Percentiles rank a stretch among this genome's conserved stretches.
These are phyloP conservation scores for Diaporthe sp. DNA, from an alignment of 2,329 filamentous ascomycete genomes.

Conservation along the genomic window DNA sequence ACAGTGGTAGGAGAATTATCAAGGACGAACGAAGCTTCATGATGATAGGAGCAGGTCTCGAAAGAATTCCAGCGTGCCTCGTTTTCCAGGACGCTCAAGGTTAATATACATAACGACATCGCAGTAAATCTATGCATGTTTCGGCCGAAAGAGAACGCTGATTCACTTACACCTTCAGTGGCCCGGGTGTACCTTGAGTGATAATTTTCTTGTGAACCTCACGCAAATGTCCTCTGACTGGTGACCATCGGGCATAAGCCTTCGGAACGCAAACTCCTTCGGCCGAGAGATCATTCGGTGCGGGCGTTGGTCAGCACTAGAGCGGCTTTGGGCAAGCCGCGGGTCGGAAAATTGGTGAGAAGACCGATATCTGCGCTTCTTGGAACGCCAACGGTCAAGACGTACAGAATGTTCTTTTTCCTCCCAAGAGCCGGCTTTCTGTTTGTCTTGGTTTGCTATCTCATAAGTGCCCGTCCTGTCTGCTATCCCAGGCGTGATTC, in stretches of 20 bases:
- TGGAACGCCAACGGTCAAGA: background rate
- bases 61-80: background rate
- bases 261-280: background rate
- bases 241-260: background rate
- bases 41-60: background rate
- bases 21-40: background rate
- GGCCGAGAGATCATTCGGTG: background rate
- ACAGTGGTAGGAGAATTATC: background rate
- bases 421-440: too few species aligned
- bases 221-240: background rate
- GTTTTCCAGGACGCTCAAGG: too few species aligned
- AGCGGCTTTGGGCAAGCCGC: background rate
- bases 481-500: rapidly evolving
- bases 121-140: background rate
- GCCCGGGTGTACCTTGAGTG: background rate
- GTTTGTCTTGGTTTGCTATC: background rate
- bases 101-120: background rate
- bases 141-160: background rate
- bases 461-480: background rate
- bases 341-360: background rate
- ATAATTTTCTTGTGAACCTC: background rate
- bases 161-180: background rate
- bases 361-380: conserved; percentile 16
- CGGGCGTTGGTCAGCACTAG: conserved; percentile 7
- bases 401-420: background rate